A percentile compares a stretch with the other conserved stretches of the same genome.
Evolutionary conservation across 495 filamentous ascomycete species (phyloP).

Genomic region (Entonaema liquescens): DNA sequence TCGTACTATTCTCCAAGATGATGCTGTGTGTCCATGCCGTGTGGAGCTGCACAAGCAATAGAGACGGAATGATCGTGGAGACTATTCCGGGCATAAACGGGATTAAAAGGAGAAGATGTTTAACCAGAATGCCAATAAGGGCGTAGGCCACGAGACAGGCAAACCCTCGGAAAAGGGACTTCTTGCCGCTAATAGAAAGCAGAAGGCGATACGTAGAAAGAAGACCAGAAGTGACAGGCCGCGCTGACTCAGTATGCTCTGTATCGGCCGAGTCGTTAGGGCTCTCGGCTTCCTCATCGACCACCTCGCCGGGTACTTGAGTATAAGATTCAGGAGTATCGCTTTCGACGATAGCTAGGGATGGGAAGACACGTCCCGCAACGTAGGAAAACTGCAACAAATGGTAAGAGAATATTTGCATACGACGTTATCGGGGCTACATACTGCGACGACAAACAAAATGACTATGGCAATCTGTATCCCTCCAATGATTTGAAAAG

Average conservation of each 20-base stretch:
- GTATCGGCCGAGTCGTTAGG: slow-evolving; percentile 11
- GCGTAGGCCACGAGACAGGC: not conserved
- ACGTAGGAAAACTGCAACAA: slow-evolving; percentile 49
- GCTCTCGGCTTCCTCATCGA: slow-evolving; percentile 16
- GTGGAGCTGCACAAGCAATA: slow-evolving; percentile 15
- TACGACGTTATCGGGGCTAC: slow-evolving; percentile 10
- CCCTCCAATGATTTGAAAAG: not conserved
- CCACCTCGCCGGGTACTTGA: slow-evolving; percentile 16
- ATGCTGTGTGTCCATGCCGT: slow-evolving; percentile 29
- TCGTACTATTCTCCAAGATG: slow-evolving; percentile 20
- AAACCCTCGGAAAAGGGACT: slow-evolving; percentile 25
- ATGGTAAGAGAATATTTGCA: not conserved
- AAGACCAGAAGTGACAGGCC: slow-evolving; percentile 50
- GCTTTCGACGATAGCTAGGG: slow-evolving; percentile 54
- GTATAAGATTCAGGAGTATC: slow-evolving; percentile 51
- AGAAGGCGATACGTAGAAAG: slow-evolving; percentile 47
- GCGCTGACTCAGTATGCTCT: slow-evolving; percentile 2
- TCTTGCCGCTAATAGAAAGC: slow-evolving; percentile 19
- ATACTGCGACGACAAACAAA: slow-evolving; percentile 42
- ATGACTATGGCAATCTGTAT: slow-evolving; percentile 42
- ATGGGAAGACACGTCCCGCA: slow-evolving; percentile 45
- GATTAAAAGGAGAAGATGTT: slow-evolving; percentile 6
- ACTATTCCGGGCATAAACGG: slow-evolving; percentile 8
- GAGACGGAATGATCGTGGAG: not conserved
- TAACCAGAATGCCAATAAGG: not conserved